Base-by-base conservation (phyloP, 768 basidiomycete species). In the Mrakia gelida region DNA sequence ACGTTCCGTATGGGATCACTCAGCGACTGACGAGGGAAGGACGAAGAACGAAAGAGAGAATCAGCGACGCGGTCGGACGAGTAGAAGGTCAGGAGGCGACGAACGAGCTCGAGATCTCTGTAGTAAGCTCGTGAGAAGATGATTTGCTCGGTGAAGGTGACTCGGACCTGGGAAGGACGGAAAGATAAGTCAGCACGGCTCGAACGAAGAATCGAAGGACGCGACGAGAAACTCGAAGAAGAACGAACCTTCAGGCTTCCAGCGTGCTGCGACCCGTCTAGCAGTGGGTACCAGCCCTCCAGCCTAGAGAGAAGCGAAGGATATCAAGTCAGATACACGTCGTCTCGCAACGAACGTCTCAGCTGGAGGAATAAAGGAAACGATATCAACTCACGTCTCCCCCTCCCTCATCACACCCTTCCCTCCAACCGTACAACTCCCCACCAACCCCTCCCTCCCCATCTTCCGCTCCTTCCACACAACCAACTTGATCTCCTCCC, bases 1-100 rank as follows among this genome's bases (percentile, higher is more conserved):
- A 90, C 82, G 15, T 63, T 49, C 16, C 65, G 28, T 16, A 38
- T 75, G 18, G 75, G 62, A 28, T 68, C 49, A 8, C 21, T 28
- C 8, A 65, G 18, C 0, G 65, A 10, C 75, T 75, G 43, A 26
- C 13, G 21, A 13, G 34, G 16, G 56, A 38, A 16, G 34, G 71
- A 8, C 15, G 26, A 38, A 0, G 34, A 23, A 56, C 26, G 52
- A 32, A 11, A 43, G n/a, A 32, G 52, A 16, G 71, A 56, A 18
- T 26, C 43, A 43, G 26, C n/a, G 71, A 16, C 13, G 6, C 26
- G 38, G 43, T 2, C 6, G 13, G 23, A 8, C 70, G 16, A 71
- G n/a, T 5, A 18, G 71, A n/a, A n/a, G 3, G n/a, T 26, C 8
- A 23, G 38, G 8, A 38, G 21, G 4, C n/a, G n/a, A 75, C 63